Percentiles rank a stretch among this genome's conserved stretches.
Conservation (phyloP, 441 rosid species). For the Manihot esculenta region DNA sequence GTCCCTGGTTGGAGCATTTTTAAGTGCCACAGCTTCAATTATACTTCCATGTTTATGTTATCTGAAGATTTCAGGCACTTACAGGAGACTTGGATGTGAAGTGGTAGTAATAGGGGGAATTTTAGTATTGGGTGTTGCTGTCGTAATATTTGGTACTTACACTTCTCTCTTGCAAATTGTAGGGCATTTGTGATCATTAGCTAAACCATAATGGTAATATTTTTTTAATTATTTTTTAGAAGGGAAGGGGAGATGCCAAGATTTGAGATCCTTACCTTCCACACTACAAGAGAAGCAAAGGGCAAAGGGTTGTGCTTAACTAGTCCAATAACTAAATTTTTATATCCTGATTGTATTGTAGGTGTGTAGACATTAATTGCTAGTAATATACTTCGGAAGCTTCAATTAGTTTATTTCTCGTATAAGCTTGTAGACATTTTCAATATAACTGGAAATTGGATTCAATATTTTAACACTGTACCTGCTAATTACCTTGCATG, state of each 20-base stretch:
- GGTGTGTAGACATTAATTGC: not conserved
- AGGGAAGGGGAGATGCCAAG: not conserved
- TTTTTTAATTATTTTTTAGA: not conserved
- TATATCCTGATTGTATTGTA: not conserved
- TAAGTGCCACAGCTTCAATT: conserved; percentile 66
- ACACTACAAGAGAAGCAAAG: not conserved
- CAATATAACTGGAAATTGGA: too few species aligned
- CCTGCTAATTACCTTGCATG: too few species aligned
- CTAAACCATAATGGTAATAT: not conserved
- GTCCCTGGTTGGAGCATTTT: conserved; percentile 86
- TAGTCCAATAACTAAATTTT: not conserved
- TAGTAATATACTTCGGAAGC: too few species aligned
- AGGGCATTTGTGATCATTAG: not conserved
- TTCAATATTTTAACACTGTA: too few species aligned
- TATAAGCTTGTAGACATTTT: not conserved
- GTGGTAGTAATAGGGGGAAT: conserved; percentile 37
- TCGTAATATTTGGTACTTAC: conserved; percentile 59
- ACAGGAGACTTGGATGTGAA: conserved; percentile 44
- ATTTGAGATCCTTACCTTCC: not conserved
- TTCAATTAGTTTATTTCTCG: too few species aligned
- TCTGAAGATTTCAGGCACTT: conserved; percentile 69
- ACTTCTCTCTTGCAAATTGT: conserved; percentile 26
- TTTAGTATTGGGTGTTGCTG: conserved; percentile 35
- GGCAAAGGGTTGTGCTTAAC: not conserved
- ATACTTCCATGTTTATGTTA: conserved; percentile 75